phyloP scores from a whole-genome alignment of 2,329 filamentous ascomycete species.

The Arthrobotrys pseudoclavata region DNA sequence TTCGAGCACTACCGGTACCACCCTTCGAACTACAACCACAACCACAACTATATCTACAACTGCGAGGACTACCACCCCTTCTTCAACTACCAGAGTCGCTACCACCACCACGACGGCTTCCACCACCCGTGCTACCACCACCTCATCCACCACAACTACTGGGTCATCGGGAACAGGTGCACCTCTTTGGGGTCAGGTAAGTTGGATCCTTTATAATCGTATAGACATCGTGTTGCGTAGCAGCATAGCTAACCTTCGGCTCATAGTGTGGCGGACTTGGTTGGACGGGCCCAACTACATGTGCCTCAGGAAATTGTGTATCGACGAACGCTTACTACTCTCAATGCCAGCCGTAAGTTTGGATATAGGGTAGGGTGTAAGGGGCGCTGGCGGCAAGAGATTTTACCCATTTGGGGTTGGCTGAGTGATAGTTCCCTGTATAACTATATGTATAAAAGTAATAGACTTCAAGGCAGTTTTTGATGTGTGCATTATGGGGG shows the following conservation, averaged over 20 bases:
- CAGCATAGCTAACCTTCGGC: constrained; percentile 18
- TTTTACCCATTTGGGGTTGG: neutral
- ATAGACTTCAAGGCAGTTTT: neutral
- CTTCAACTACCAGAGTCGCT: neutral
- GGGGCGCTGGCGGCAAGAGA: neutral
- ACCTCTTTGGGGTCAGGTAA: constrained; percentile 39
- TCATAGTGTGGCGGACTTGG: constrained; percentile 68
- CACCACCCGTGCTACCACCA: constrained; percentile 10
- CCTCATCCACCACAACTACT: constrained; percentile 22
- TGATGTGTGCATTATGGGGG: neutral
- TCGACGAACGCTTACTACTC: constrained; percentile 68
- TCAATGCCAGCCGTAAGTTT: constrained; percentile 65
- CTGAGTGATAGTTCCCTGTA: neutral
- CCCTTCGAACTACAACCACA: constrained; percentile 17
- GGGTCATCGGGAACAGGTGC: constrained; percentile 1
- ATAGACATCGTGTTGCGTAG: neutral
- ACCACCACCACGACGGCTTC: constrained; percentile 9
- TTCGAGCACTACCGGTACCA: constrained; percentile 9
- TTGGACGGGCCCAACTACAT: constrained; percentile 67
- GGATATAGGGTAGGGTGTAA: neutral
- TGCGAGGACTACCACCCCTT: neutral
- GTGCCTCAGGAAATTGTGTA: constrained; percentile 67
- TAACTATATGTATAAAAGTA: constrained; percentile 17
- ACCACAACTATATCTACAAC: constrained; percentile 3
- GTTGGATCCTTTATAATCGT: neutral